These are phyloP conservation scores for Ramaria rubella DNA, from an alignment of 768 basidiomycete species.

Conservation along the genomic window DNA sequence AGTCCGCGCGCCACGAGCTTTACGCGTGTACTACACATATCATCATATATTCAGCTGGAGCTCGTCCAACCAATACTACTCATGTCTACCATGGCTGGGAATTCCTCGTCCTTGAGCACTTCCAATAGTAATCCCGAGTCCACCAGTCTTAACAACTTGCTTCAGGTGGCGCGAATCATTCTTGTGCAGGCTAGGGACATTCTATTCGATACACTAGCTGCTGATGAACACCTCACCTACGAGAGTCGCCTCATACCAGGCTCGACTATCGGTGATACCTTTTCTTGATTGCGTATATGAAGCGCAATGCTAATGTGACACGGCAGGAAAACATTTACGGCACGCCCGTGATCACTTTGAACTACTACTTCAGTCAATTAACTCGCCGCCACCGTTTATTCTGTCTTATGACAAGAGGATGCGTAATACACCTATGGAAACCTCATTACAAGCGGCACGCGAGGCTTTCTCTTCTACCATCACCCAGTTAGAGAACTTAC, in stretches of 20 bases:
- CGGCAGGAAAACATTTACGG: slow-evolving; percentile 73
- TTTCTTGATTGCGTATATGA: background rate
- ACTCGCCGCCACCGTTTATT: slow-evolving; percentile 40
- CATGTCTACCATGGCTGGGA: too few species aligned
- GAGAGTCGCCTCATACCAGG: slow-evolving; percentile 76
- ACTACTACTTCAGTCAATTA: slow-evolving; percentile 52
- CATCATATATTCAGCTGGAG: too few species aligned
- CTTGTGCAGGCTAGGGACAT: slow-evolving; percentile 70
- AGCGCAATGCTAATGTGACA: slow-evolving; percentile 1
- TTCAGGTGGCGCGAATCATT: slow-evolving; percentile 61
- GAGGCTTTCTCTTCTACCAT: slow-evolving; percentile 51
- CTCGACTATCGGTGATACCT: slow-evolving; percentile 67
- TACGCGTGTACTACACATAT: background rate
- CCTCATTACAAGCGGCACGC: slow-evolving; percentile 50
- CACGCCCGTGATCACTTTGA: slow-evolving; percentile 82
- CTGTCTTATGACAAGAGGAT: slow-evolving; percentile 71
- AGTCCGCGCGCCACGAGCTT: background rate
- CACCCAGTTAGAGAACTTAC: slow-evolving; percentile 41
- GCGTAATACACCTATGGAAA: slow-evolving; percentile 83
- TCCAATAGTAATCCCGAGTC: too few species aligned
- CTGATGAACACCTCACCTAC: slow-evolving; percentile 62
- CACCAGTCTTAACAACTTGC: slow-evolving; percentile 42
- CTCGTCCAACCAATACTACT: too few species aligned
- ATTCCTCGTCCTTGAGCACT: too few species aligned
- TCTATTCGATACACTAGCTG: slow-evolving; percentile 54